Conservation (phyloP, 1,284 basidiomycete genomes). For the Inonotus obliquus region DNA sequence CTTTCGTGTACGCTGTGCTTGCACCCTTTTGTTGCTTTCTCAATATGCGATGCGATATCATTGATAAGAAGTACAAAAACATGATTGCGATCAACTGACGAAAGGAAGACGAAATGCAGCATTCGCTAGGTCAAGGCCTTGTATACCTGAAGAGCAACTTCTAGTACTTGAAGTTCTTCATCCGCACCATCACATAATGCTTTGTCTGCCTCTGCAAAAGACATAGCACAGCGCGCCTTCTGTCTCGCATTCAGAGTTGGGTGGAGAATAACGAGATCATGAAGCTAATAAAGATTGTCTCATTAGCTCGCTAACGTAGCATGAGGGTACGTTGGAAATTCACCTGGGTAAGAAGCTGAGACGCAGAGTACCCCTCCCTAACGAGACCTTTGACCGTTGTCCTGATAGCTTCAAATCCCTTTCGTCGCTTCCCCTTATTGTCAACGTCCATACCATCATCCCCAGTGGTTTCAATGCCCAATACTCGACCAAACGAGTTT, state of each 20-base stretch:
- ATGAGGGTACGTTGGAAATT: conserved; percentile 22
- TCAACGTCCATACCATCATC: conserved; percentile 50
- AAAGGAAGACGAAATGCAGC: background rate
- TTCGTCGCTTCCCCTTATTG: conserved; percentile 27
- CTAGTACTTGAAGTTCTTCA: conserved; percentile 93
- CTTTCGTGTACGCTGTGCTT: conserved; percentile 11
- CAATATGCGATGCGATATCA: conserved; percentile 8
- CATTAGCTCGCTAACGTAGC: background rate
- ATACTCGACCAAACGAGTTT: conserved; percentile 57
- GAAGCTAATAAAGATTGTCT: conserved; percentile 52
- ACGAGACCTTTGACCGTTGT: conserved; percentile 72
- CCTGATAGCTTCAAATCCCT: conserved; percentile 69
- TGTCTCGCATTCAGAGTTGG: conserved; percentile 76
- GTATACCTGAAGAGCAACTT: conserved; percentile 76
- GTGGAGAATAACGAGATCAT: conserved; percentile 86
- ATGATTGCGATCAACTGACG: background rate
- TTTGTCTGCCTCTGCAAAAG: conserved; percentile 95
- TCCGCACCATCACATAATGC: conserved; percentile 96
- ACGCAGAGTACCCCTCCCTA: conserved; percentile 88
- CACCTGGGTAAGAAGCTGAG: conserved; percentile 88
- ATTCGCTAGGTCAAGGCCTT: conserved; percentile 43
- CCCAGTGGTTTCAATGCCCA: conserved; percentile 70
- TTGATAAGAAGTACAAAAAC: background rate
- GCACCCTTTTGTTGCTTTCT: conserved; percentile 7
- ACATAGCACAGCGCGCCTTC: conserved; percentile 80